Percentiles rank a stretch among this genome's conserved stretches.
These are phyloP conservation scores for Symbiotaphrina buchneri DNA, from an alignment of 495 filamentous ascomycete species.

Conservation along the genomic window DNA sequence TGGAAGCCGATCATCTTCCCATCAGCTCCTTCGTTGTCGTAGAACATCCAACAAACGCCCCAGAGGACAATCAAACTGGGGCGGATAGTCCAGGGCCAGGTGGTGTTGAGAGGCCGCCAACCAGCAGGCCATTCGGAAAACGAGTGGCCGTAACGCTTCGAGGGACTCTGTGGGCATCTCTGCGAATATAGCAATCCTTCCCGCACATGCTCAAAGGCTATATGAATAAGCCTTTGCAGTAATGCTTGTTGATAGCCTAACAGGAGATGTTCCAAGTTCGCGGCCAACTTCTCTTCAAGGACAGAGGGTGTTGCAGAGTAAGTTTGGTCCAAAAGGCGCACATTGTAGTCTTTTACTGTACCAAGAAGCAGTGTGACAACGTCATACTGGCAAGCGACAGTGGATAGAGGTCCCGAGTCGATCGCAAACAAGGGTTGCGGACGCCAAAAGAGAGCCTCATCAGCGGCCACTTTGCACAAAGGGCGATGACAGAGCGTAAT, in stretches of 20 bases:
- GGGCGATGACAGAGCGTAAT: no score
- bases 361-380: not conserved
- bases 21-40: slow-evolving; percentile 3
- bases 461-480: slow-evolving; percentile 1
- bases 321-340: not conserved
- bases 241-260: not conserved
- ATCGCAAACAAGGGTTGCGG: not conserved
- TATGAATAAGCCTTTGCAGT: not conserved
- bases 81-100: slow-evolving; percentile 27
- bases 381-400: not conserved
- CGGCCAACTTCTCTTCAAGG: slow-evolving; percentile 1
- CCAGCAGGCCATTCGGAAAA: slow-evolving; percentile 16
- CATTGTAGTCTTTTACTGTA: not conserved
- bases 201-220: not conserved
- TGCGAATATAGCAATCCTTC: not conserved
- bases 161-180: not conserved
- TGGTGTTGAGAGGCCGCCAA: slow-evolving; percentile 21
- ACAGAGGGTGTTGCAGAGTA: not conserved
- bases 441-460: slow-evolving; percentile 1
- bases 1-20: no score
- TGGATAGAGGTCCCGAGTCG: not conserved
- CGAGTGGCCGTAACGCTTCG: slow-evolving; percentile 5
- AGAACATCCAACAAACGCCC: slow-evolving; percentile 35
- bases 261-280: slow-evolving; percentile 5
- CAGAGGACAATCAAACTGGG: slow-evolving; percentile 26